Evolutionary conservation across 2,329 filamentous ascomycete species (phyloP), one percentile per base, ranked within the genome.

Genomic region (Xylariaceae sp.): DNA sequence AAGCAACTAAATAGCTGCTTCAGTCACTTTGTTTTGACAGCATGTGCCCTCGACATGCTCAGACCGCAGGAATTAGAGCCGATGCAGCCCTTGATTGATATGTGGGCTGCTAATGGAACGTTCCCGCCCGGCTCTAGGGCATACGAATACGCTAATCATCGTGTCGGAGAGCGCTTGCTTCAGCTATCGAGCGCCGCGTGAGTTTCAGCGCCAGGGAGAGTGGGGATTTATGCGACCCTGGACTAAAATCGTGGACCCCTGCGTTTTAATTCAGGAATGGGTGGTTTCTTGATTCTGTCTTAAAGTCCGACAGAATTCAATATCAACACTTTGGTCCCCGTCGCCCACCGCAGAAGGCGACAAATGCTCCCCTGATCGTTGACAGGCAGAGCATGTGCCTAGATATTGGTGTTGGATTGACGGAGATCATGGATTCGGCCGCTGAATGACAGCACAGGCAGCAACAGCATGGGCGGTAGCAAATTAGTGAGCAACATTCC

Each of bases 21-120:
- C 71, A 88, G 87, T 43, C 88, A 92, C 74, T 94, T 92, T 63
- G 80, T 92, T 58, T 80, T 89, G 19, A 89, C 89, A 3, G 87
- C 87, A 42, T 91, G 88, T 51, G 87, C 88, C 45, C 82, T 91
- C 61, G 87, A 88, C 64, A 86, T 97, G 75, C 81, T 97, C 57
- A 87, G 87, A 62, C 89, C 91, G 55, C 87, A 90, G 66, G 92
- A 96, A 72, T 81, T 95, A 65, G 92, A 96, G 77, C 92, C 92
- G 19, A 96, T 97, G 90, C 89, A 95, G 75, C 90, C 89, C 22
- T 74, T 97, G 63, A 89, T 97, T 63, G 91, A 96, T 66, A 80
- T 96, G 45, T 96, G 92, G 87, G 85, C 91, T 22, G 86, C 86
- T 58, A 92, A 92, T 67, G 91, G 92, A 55, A 88, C 92, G 22